A percentile compares a stretch with the other conserved stretches of the same genome.
These are phyloP conservation scores for Flaveria floridana DNA, from an alignment of 140 eudicot species.

Conservation along the genomic window DNA sequence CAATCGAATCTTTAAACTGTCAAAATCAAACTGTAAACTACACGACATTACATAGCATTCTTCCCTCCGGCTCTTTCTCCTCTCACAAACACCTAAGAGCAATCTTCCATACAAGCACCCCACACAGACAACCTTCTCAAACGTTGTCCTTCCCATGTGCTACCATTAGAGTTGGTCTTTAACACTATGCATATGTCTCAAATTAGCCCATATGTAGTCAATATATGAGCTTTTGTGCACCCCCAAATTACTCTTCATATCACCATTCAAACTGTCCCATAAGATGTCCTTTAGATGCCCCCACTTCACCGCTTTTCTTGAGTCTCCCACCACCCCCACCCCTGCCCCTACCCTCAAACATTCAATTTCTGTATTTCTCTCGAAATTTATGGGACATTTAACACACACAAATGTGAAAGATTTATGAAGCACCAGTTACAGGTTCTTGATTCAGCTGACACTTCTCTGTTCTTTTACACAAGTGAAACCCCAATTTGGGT, in stretches of 20 bases:
- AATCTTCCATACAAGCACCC: no score
- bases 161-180: no score
- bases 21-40: neutral
- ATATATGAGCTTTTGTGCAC: constrained; percentile 30
- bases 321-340: neutral
- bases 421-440: neutral
- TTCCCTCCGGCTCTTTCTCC: no score
- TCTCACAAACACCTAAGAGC: no score
- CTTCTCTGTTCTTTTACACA: constrained; percentile 15
- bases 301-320: constrained; percentile 36
- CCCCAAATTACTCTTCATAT: constrained; percentile 24
- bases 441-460: constrained; percentile 18
- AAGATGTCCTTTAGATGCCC: constrained; percentile 42
- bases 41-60: no score
- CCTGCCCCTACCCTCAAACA: neutral
- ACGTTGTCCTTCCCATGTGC: no score
- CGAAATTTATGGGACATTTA: constrained; percentile 7
- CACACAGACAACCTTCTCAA: no score
- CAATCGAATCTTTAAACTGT: neutral
- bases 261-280: constrained; percentile 38
- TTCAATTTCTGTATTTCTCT: neutral
- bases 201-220: constrained; percentile 25
- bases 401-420: constrained; percentile 14
- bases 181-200: neutral
- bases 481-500: constrained; percentile 18